These are phyloP conservation scores for Camillea tinctor DNA, from an alignment of 2,329 filamentous ascomycete species.

Conservation along the genomic window DNA sequence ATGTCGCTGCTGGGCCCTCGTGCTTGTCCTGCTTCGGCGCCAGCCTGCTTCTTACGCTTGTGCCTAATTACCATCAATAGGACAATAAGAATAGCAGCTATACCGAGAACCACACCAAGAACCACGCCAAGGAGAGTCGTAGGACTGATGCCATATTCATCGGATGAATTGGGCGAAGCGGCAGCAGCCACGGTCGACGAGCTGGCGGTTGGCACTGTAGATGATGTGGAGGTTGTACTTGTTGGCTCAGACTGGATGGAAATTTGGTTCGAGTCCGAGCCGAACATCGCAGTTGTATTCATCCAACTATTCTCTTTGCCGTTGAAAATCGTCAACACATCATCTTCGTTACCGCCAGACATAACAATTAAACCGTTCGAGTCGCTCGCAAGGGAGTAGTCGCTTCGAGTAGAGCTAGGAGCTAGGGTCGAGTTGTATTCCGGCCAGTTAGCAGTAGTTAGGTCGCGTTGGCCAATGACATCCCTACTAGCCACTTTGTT, in stretches of 20 bases:
- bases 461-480: slow-evolving; percentile 36
- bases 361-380: slow-evolving; percentile 69
- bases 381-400: slow-evolving; percentile 70
- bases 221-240: slow-evolving; percentile 28
- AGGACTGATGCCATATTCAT: slow-evolving; percentile 33
- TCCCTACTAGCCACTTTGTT: slow-evolving; percentile 18
- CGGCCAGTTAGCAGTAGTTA: slow-evolving; percentile 68
- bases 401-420: slow-evolving; percentile 61
- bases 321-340: slow-evolving; percentile 76
- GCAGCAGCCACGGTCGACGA: slow-evolving; percentile 12
- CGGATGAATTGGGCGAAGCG: slow-evolving; percentile 2
- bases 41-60: slow-evolving; percentile 55
- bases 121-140: slow-evolving; percentile 75
- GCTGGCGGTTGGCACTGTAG: slow-evolving; percentile 27
- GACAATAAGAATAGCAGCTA: slow-evolving; percentile 67
- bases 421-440: slow-evolving; percentile 74
- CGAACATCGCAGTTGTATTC: slow-evolving; percentile 65
- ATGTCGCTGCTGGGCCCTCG: slow-evolving; percentile 39
- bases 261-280: slow-evolving; percentile 36
- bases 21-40: slow-evolving; percentile 45
- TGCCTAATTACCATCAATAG: slow-evolving; percentile 68
- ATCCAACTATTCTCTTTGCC: slow-evolving; percentile 74
- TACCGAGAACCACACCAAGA: slow-evolving; percentile 75
- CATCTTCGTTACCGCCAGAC: slow-evolving; percentile 67
- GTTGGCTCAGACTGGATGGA: slow-evolving; percentile 26